phyloP scores from a whole-genome alignment of 768 basidiomycete species.

The Leucocoprinus leucothites region DNA sequence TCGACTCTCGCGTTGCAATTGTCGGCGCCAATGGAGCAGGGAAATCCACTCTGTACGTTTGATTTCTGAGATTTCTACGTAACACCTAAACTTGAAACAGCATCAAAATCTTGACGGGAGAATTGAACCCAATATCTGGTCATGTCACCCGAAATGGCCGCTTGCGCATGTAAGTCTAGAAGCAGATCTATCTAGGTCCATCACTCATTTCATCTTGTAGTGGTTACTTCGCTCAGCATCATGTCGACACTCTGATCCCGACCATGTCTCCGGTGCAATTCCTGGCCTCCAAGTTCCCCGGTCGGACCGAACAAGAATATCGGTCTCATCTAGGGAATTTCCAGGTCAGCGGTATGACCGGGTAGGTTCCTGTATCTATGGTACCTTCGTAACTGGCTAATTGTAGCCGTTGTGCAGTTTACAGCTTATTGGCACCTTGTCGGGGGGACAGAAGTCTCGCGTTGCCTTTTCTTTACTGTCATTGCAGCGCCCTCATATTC shows the following conservation, averaged over 20 bases:
- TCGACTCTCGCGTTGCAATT: conserved; percentile 94
- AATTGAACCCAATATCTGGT: conserved; percentile 70
- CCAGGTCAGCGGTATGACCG: conserved; percentile 95
- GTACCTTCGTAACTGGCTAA: background rate
- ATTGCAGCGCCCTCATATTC: conserved; percentile 84
- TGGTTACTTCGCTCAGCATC: conserved; percentile 93
- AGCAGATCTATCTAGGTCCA: background rate
- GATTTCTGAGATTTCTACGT: background rate
- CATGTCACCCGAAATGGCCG: conserved; percentile 90
- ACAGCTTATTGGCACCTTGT: conserved; percentile 87
- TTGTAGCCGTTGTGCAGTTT: conserved; percentile 42
- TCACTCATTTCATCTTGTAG: conserved; percentile 32
- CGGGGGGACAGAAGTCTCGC: conserved; percentile 94
- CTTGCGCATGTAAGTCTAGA: conserved; percentile 67
- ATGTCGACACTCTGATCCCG: conserved; percentile 87
- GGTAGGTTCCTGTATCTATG: conserved; percentile 39
- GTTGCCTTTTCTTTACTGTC: conserved; percentile 90
- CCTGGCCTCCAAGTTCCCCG: conserved; percentile 88
- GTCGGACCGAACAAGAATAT: conserved; percentile 95
- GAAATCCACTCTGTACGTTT: conserved; percentile 85
- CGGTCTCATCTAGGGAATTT: conserved; percentile 93
- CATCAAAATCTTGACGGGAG: conserved; percentile 90
- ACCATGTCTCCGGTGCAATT: conserved; percentile 92
- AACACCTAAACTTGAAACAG: conserved; percentile 33
- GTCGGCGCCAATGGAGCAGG: conserved; percentile 96